Evolutionary conservation across 2,329 filamentous ascomycete species (phyloP), one percentile per base, ranked within the genome.

Genomic region (Aspergillus novofumigatus): DNA sequence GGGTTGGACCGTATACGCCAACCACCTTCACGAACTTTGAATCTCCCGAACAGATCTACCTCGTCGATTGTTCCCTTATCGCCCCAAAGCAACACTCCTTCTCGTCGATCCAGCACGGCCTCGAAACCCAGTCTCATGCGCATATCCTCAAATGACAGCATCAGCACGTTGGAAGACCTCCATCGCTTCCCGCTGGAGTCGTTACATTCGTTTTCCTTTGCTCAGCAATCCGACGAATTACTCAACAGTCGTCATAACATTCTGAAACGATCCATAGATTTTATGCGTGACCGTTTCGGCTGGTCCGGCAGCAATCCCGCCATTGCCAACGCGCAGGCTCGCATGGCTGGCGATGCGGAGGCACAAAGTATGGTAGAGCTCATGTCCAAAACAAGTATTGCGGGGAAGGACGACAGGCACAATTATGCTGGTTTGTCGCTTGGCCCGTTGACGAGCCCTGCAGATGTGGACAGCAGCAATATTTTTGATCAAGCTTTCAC

Each of bases 151-250:
- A 86, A 82, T 5, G 86, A 88, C 25, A 79, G 81, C 21, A 92
- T 91, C 23, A 91, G 91, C 25, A 84, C 78, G 6, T 68, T 89
- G 45, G 94, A 97, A 78, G 94, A 99, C 70, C 83, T 99, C 49
- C 88, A 87, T 49, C 88, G 92, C 52, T 99, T 99, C 71, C 93
- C 94, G 1, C 91, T 91, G 65, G 94, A 99, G 72, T 99, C 94
- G 5, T 80, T 99, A 49, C 94, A 99, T 75, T 99, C 94, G 1
- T 99, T 99, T 77, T 97, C 93, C 11, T 99, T 99, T 74, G 91
- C 94, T 44, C 91, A 96, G 65, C 92, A 96, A 75, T 93, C 92
- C 3, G 92, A 96, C 69, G 93, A 97, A 61, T 86, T 91, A 61
- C 82, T 97, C 55, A 90, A 96, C 72, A 96, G 86, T 72, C 88